Evolutionary conservation across 169 alveolate species (phyloP), one percentile per base, ranked within the genome.

Genomic region (Plasmodium malariae): DNA sequence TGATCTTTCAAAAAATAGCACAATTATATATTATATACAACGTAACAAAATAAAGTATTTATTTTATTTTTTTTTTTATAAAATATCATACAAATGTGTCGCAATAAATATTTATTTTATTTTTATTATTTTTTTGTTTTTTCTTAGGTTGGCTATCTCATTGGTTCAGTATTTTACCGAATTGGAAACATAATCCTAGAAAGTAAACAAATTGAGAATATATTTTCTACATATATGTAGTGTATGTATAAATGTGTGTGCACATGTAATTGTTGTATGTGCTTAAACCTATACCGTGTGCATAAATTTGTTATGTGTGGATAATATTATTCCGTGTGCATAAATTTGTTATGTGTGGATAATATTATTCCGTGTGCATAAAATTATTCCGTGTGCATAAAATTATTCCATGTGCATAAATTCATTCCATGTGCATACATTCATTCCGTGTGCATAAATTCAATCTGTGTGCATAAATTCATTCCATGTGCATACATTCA

Each of bases 101-200:
- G 11, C 28, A 6, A 48, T 48, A 48, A 3, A 48, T 48, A 6
- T 48, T 48, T 48, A 7, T 67, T 1, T 26, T 2, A n/a, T 68
- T 40, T n/a, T n/a, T 68, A 30, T 36, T 67, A 12, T 72, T 49
- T 49, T 72, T 73, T 73, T 55, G 30, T 74, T 36, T 49, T 49
- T 48, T 37, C 17, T 26, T 65, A 76, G 89, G 40, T 76, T 76
- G 89, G 89, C 67, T 76, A 76, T 68, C 74, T 76, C 24, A 62
- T 60, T 32, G 89, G 89, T 14, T 62, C 89, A 43, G 62, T 76
- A 63, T 40, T 76, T 26, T 76, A 76, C 74, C 74, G 89, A 3
- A 19, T 63, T 43, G 89, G 89, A 76, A 76, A 76, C 32, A 62
- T 76, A 2, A 76, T 76, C 14, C 51, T 76, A 45, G 89, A 76